Conservation (phyloP, 768 basidiomycete genomes). For the Lactarius trivialis region DNA sequence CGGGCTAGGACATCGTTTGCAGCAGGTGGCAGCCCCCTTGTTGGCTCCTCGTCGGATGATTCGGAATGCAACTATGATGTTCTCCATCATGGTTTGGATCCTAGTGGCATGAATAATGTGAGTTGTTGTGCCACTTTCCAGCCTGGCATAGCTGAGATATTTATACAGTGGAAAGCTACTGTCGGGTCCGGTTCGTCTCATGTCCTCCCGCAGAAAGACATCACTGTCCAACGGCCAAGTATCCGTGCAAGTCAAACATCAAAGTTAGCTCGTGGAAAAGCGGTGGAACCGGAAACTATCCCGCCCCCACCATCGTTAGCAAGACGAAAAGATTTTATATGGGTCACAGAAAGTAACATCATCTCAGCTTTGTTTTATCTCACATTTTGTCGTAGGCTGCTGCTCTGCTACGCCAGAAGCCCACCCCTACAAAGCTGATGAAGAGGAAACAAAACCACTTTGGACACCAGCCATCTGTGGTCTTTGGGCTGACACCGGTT, state of each 20-base stretch:
- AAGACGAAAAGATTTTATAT: constrained; percentile 3
- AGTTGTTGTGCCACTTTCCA: background rate
- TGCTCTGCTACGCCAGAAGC: background rate
- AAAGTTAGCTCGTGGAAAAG: constrained; percentile 5
- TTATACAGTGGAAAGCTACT: background rate
- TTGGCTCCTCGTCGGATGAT: background rate
- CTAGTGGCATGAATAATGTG: background rate
- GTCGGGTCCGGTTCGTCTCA: background rate
- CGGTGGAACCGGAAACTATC: background rate
- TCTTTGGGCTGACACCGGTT: background rate
- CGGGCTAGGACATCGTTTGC: background rate
- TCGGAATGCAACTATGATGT: background rate
- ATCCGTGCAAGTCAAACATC: background rate
- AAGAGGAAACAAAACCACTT: background rate
- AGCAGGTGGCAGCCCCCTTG: background rate
- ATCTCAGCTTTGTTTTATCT: background rate
- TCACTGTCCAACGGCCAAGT: background rate
- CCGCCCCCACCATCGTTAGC: background rate
- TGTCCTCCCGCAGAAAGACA: background rate
- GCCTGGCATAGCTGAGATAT: background rate
- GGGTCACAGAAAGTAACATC: constrained; percentile 3
- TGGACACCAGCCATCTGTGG: background rate
- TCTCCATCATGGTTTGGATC: background rate
- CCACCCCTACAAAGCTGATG: background rate
- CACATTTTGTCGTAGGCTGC: background rate